Base-by-base conservation (phyloP, 2,329 filamentous ascomycete species). In the Penicillium aurantiogriseum region DNA sequence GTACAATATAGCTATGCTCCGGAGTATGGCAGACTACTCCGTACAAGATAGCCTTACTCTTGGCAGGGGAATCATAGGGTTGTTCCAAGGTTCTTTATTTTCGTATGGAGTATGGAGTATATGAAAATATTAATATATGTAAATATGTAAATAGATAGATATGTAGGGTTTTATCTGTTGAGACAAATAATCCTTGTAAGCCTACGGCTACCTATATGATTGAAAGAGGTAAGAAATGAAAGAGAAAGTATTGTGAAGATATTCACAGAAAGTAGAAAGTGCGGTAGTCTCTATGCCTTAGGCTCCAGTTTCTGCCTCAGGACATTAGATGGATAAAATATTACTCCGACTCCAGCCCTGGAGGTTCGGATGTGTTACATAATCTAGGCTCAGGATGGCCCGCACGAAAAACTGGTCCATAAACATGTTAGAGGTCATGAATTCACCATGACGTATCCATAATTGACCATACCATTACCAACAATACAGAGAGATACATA, bases 361-460 rank as follows among this genome's bases (percentile, higher is more conserved):
- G n/a, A n/a, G 35, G 17, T 17, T 17, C 17, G 15, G 5, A 35
- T 2, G 1, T 8, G 8, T 38, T 38, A 38, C 35, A 38, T 38
- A 38, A n/a, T 27, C 23, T 23, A 23, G 23, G 23, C 23, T 23
- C 23, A 21, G 21, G 21, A 21, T 23, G 23, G 23, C 23, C 23
- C 23, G 23, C 23, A 23, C 23, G 23, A 23, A 23, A 23, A 23
- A 23, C 4, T 23, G 23, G 23, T 23, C 23, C 23, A 23, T 23
- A 5, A 23, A 23, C 23, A 23, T 23, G 23, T 23, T 23, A 23
- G 23, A 23, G 23, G 23, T 33, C 31, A 55, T 63, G 59, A 56
- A 55, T 54, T 57, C 61, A 62, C 62, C 5, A 62, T 63, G 61
- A 62, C 56, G 59, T 48, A 44, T 29, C 6, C 25, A 43, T 44